A percentile compares a stretch with the other conserved stretches of the same genome.
These are phyloP conservation scores for Plasmodium gonderi DNA, from an alignment of 169 alveolate species.

Conservation along the genomic window DNA sequence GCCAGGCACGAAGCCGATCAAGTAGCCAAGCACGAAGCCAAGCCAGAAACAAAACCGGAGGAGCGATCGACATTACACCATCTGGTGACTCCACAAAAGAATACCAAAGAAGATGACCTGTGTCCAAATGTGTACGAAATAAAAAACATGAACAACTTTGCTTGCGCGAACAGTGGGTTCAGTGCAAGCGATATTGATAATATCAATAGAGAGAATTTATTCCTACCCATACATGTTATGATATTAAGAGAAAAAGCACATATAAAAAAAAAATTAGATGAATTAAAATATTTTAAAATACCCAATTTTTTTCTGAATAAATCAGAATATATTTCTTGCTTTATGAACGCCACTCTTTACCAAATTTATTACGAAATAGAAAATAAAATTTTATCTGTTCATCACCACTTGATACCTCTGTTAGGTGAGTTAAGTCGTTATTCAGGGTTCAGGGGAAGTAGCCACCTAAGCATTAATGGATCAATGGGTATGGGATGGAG, in stretches of 20 bases:
- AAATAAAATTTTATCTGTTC: neutral
- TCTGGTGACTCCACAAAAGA: neutral
- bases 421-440: neutral
- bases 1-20: neutral
- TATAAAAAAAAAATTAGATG: constrained; percentile 17
- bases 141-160: constrained; percentile 16
- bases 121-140: constrained; percentile 22
- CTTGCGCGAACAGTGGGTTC: constrained; percentile 6
- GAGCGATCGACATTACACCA: neutral
- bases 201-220: constrained; percentile 13
- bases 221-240: constrained; percentile 27
- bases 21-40: neutral
- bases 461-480: neutral
- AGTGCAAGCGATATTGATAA: neutral
- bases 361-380: constrained; percentile 33
- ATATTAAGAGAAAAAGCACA: constrained; percentile 6
- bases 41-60: neutral
- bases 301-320: constrained; percentile 49
- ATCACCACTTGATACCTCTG: neutral
- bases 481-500: neutral
- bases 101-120: neutral
- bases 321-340: constrained; percentile 33
- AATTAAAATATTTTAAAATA: neutral
- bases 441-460: neutral
- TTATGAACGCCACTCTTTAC: constrained; percentile 52